These are phyloP conservation scores for Stachybotrys chartarum DNA, from an alignment of 2,329 filamentous ascomycete genomes.

Conservation along the genomic window DNA sequence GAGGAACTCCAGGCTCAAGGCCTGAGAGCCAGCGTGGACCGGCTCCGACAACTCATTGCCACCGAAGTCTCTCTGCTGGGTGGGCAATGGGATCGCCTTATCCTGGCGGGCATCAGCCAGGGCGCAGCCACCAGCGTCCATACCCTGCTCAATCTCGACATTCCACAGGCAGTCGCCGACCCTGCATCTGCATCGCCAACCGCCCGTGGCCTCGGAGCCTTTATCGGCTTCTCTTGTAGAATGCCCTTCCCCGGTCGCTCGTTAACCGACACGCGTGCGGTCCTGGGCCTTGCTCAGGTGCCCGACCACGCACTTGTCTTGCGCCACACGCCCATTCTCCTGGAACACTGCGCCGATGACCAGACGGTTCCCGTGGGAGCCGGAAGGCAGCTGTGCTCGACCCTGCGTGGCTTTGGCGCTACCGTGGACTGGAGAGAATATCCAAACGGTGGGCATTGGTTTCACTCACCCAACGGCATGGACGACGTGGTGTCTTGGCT, in stretches of 20 bases:
- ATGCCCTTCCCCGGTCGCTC: conserved; percentile 24
- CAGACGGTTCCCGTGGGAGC: conserved; percentile 29
- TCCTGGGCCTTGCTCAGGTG: conserved; percentile 18
- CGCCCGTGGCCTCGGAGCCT: conserved; percentile 16
- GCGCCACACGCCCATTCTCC: conserved; percentile 33
- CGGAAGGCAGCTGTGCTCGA: conserved; percentile 27
- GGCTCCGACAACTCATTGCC: conserved; percentile 22
- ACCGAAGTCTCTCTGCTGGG: conserved; percentile 26
- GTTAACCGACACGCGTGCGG: conserved; percentile 21
- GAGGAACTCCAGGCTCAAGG: conserved; percentile 37
- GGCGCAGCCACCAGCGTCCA: conserved; percentile 33
- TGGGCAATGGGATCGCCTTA: conserved; percentile 28
- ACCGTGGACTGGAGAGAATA: conserved; percentile 35
- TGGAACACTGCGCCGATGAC: conserved; percentile 39
- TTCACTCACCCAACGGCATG: conserved; percentile 34
- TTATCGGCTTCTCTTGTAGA: conserved; percentile 30
- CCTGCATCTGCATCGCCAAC: too few relatives aligned
- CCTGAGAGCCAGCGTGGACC: conserved; percentile 27
- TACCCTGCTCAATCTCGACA: conserved; percentile 26
- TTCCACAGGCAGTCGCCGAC: conserved; percentile 8
- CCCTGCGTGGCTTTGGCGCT: conserved; percentile 28
- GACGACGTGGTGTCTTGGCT: conserved; percentile 32
- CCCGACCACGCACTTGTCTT: conserved; percentile 22
- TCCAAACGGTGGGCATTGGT: conserved; percentile 34
- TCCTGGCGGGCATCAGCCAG: conserved; percentile 39